These are phyloP conservation scores for Theileria annulata DNA, from an alignment of 169 alveolate genomes.

Conservation along the genomic window DNA sequence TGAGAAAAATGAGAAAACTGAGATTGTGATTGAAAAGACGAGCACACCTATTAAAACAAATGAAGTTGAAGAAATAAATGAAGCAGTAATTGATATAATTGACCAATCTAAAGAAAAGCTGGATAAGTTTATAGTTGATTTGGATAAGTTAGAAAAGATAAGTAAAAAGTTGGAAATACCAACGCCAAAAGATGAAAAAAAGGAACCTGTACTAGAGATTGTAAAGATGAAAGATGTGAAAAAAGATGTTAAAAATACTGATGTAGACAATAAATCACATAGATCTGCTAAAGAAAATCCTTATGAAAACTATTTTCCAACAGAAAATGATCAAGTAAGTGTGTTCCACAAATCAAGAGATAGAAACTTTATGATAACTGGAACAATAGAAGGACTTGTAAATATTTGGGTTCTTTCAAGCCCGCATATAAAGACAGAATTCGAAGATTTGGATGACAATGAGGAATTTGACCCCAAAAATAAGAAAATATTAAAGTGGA, in stretches of 20 bases:
- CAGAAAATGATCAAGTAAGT: constrained; percentile 13
- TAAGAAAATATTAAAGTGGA: neutral
- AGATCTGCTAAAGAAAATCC: no score
- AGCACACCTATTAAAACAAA: neutral
- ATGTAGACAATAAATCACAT: neutral
- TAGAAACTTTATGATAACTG: neutral
- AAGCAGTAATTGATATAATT: neutral
- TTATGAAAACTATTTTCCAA: no score
- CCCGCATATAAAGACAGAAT: neutral
- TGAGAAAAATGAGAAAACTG: neutral
- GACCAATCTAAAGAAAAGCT: neutral
- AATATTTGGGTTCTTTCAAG: neutral
- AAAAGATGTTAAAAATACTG: neutral
- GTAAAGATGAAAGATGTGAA: neutral
- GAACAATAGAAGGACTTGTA: constrained; percentile 13
- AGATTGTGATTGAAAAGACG: neutral
- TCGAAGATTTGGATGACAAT: neutral
- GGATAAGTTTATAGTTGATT: neutral
- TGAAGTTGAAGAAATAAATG: neutral
- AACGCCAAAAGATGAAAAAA: neutral
- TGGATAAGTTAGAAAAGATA: neutral
- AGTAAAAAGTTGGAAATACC: neutral
- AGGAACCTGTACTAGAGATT: neutral
- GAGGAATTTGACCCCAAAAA: neutral
- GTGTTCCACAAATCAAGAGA: neutral